Evolutionary conservation across 768 basidiomycete genomes (phyloP).

Genomic region (Psilocybe subaeruginosa): DNA sequence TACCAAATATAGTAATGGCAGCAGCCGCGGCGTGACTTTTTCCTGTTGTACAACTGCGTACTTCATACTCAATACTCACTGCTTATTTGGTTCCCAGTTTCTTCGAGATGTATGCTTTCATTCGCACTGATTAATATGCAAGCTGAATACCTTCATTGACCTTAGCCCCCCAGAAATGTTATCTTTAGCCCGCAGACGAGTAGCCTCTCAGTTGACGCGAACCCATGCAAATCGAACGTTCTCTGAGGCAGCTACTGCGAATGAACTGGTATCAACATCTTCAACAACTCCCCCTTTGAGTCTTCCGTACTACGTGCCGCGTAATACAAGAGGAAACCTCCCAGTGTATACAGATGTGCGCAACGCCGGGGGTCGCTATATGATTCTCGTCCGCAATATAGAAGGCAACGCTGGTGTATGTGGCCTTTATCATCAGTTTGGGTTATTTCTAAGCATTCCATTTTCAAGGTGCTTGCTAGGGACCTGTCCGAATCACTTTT

Average conservation of each 20-base stretch:
- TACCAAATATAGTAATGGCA: not conserved
- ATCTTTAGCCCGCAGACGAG: not conserved
- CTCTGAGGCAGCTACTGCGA: slow-evolving; percentile 19
- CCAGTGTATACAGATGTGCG: slow-evolving; percentile 80
- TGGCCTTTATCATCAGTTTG: slow-evolving; percentile 8
- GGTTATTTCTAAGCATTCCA: not conserved
- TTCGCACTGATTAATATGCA: not conserved
- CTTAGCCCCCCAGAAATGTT: slow-evolving; percentile 1
- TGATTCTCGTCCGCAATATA: slow-evolving; percentile 67
- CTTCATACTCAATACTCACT: too few species aligned
- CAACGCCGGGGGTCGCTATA: slow-evolving; percentile 62
- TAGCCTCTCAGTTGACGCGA: slow-evolving; percentile 15
- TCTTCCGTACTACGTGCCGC: slow-evolving; percentile 60
- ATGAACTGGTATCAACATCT: slow-evolving; percentile 17
- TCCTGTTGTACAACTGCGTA: not conserved
- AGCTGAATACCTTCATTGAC: not conserved
- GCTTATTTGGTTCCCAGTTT: not conserved
- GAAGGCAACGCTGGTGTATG: slow-evolving; percentile 64
- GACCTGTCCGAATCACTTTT: slow-evolving; percentile 61
- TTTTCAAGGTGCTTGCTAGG: slow-evolving; percentile 54
- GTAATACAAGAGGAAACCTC: slow-evolving; percentile 67
- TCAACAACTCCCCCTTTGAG: slow-evolving; percentile 12
- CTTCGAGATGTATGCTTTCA: not conserved
- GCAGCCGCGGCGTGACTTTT: not conserved
- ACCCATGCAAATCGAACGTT: slow-evolving; percentile 19